Evolutionary conservation across 2,329 filamentous ascomycete genomes (phyloP).

Genomic region (Sphaerulina populicola): DNA sequence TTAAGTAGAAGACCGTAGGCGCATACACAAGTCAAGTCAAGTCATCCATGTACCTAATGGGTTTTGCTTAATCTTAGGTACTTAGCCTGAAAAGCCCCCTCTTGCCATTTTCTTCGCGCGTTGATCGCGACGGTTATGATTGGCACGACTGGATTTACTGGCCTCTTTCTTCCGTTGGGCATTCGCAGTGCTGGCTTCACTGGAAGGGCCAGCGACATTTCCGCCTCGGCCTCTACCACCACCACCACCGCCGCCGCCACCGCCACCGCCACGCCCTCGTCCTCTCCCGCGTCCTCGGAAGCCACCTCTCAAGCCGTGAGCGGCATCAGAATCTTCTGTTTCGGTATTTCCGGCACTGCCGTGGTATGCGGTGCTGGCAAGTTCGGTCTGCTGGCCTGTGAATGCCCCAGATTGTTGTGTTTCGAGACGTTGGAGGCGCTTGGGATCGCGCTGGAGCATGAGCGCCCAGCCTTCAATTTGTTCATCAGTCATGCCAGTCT

Average conservation of each 20-base stretch:
- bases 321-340: slow-evolving; percentile 49
- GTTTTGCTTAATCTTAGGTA: background rate
- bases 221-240: slow-evolving; percentile 38
- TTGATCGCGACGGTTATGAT: slow-evolving; percentile 74
- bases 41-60: too few species aligned
- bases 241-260: slow-evolving; percentile 16
- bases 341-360: slow-evolving; percentile 47
- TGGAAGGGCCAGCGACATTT: slow-evolving; percentile 56
- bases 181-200: slow-evolving; percentile 62
- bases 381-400: slow-evolving; percentile 55
- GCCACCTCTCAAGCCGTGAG: slow-evolving; percentile 35
- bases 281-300: slow-evolving; percentile 44
- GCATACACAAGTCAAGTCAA: too few species aligned
- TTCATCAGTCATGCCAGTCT: slow-evolving; percentile 87
- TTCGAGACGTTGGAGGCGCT: slow-evolving; percentile 61
- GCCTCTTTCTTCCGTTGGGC: slow-evolving; percentile 71
- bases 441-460: slow-evolving; percentile 69
- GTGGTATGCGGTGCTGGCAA: slow-evolving; percentile 60
- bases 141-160: slow-evolving; percentile 68
- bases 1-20: too few species aligned
- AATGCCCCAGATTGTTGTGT: slow-evolving; percentile 60
- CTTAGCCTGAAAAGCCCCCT: slow-evolving; percentile 42
- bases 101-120: slow-evolving; percentile 55
- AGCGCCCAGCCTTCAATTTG: slow-evolving; percentile 88
- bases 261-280: slow-evolving; percentile 37